Percentiles rank a stretch among this genome's conserved stretches.
Conservation (phyloP, 2,329 filamentous ascomycete species). For the Colletotrichum chlorophyti region DNA sequence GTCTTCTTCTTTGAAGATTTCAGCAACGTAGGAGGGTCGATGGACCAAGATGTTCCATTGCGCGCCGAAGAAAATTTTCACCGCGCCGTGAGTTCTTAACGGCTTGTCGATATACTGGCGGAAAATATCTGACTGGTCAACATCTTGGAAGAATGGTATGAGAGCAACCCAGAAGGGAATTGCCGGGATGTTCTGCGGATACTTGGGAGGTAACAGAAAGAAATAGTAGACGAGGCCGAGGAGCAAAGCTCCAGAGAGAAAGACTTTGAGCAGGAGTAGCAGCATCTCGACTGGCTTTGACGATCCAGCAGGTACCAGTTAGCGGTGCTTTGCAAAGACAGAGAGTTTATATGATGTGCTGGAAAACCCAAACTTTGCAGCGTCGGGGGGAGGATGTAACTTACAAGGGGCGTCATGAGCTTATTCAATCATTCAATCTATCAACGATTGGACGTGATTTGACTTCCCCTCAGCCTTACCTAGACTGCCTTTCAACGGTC, state of each 20-base stretch:
- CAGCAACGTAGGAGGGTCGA: constrained; percentile 48
- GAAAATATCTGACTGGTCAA: constrained; percentile 50
- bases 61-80: constrained; percentile 55
- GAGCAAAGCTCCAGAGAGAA: constrained; percentile 9
- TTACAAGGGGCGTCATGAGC: too few species aligned
- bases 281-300: constrained; percentile 4
- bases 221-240: constrained; percentile 15
- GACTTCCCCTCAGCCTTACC: too few species aligned
- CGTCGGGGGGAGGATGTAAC: too few species aligned
- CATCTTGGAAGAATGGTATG: constrained; percentile 47
- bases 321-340: background rate
- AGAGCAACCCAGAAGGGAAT: constrained; percentile 52
- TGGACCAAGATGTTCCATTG: constrained; percentile 56
- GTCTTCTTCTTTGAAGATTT: constrained; percentile 43
- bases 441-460: too few species aligned
- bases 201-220: constrained; percentile 33
- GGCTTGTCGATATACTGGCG: constrained; percentile 45
- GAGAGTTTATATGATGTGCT: constrained; percentile 8
- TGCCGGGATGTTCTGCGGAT: constrained; percentile 46
- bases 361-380: too few species aligned
- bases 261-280: constrained; percentile 5
- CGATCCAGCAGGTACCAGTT: background rate
- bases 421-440: too few species aligned
- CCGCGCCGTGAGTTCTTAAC: constrained; percentile 48
- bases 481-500: too few species aligned